These are phyloP conservation scores for Pseudocercospora crystallina DNA, from an alignment of 2,329 filamentous ascomycete species.

Conservation along the genomic window DNA sequence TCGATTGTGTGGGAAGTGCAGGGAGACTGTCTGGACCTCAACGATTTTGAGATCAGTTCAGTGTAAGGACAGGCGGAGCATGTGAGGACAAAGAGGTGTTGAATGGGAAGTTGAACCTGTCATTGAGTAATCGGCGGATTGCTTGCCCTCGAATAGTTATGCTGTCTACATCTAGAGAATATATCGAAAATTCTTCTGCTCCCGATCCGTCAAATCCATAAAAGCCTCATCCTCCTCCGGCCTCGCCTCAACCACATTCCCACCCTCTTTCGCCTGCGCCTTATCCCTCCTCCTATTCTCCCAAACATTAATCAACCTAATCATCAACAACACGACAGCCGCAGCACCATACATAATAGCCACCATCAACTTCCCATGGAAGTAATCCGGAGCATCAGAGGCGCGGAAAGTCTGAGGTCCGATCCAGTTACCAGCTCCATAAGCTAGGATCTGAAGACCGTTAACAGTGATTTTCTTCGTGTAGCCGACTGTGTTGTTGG, in stretches of 20 bases:
- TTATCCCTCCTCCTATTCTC: constrained; percentile 6
- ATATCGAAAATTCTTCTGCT: constrained; percentile 5
- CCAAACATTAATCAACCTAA: not conserved
- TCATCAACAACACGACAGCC: not conserved
- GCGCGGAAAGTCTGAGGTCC: constrained; percentile 3
- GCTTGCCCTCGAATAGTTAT: too few species aligned
- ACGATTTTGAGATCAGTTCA: too few species aligned
- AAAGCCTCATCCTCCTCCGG: not conserved
- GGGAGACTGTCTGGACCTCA: too few species aligned
- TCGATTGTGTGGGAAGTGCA: too few species aligned
- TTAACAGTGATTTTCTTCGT: constrained; percentile 7
- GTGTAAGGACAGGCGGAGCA: too few species aligned
- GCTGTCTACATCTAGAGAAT: constrained; percentile 1
- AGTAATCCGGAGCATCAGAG: constrained; percentile 5
- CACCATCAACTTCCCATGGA: constrained; percentile 5
- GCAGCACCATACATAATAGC: constrained; percentile 8
- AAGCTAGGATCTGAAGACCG: constrained; percentile 3
- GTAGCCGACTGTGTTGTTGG: constrained; percentile 8
- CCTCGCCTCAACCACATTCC: too few species aligned
- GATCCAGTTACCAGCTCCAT: constrained; percentile 7
- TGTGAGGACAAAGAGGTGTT: too few species aligned
- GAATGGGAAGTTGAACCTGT: too few species aligned
- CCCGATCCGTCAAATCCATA: constrained; percentile 4
- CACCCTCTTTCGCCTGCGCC: not conserved
- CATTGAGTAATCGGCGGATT: too few species aligned